Base-by-base conservation (phyloP, 2,329 filamentous ascomycete species). In the Alternaria novae-zelandiae region DNA sequence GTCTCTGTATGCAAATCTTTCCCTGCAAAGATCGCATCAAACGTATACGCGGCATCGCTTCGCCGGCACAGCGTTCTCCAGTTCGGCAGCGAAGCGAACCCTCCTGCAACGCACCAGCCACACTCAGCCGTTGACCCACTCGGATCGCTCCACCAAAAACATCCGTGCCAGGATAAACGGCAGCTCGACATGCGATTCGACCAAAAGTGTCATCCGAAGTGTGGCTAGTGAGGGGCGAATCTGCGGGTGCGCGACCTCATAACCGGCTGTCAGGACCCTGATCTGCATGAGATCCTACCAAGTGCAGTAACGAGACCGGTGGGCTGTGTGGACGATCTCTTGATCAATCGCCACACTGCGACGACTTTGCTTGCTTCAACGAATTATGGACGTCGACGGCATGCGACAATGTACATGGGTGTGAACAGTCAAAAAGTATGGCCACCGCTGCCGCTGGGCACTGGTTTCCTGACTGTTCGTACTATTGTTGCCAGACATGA, bases 201-300 rank as follows among this genome's bases (percentile, higher is more conserved):
- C 45, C 60, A 54, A 57, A 46, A 69, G 61, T 64, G 61, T 55
- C 60, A 70, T 71, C 51, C 51, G 21, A 64, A 44, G 59, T 73
- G 71, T 76, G 73, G 74, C 74, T 77, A 67, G 70, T 72, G 72
- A 73, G 71, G 64, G 71, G 70, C 67, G 65, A 67, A 67, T 51
- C 43, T 62, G 58, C 57, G 58, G 61, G 54, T 59, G 17, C 61
- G 36, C 30, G 54, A 46, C 59, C 25, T 59, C 54, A 59, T 36
- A 53, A 59, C 63, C 58, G 49, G 60, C 58, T 66, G 30, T 56
- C 30, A 60, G 30, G 70, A 71, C 70, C 74, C 73, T 77, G 74
- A 76, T 76, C 69, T 57, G 45, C 69, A 58, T 50, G 49, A 30
- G 10, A 17, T 9, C 47, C 51, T 69, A n/a, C 74, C 57, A 30